phyloP scores from a whole-genome alignment of 495 filamentous ascomycete species.

The Hypoxylon fuscum region DNA sequence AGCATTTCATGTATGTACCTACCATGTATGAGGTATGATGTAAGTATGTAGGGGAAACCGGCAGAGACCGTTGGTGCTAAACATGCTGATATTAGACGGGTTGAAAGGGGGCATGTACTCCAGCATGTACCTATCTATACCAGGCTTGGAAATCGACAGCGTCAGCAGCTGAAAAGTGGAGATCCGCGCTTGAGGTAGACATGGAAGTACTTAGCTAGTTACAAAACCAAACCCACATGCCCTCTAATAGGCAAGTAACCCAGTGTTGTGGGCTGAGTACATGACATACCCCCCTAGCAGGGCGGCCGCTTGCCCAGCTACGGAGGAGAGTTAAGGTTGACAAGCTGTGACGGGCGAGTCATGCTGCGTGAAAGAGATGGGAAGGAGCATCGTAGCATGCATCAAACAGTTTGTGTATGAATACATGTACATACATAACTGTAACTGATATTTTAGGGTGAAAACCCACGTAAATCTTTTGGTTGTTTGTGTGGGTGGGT shows the following conservation, averaged over 20 bases:
- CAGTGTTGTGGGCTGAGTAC: conserved; percentile 14
- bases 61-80: conserved; percentile 37
- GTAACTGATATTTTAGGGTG: conserved; percentile 9
- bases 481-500: conserved; percentile 35
- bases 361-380: conserved; percentile 22
- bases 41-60: conserved; percentile 15
- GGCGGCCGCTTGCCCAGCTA: conserved; percentile 22
- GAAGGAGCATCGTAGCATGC: conserved; percentile 24
- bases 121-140: conserved; percentile 30
- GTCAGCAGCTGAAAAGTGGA: conserved; percentile 44
- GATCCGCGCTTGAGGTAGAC: conserved; percentile 12
- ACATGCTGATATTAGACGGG: conserved; percentile 11
- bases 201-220: conserved; percentile 19
- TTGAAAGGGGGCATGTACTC: conserved; percentile 36
- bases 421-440: too few relatives aligned
- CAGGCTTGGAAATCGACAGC: conserved; percentile 34
- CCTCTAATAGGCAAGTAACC: conserved; percentile 5
- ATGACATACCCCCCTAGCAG: conserved; percentile 1
- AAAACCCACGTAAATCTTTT: conserved; percentile 16
- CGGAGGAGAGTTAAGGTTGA: neutral
- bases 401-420: conserved; percentile 22
- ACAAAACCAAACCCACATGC: neutral
- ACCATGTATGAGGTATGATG: neutral
- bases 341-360: conserved; percentile 19
- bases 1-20: too few relatives aligned